Percentiles rank a stretch among this genome's conserved stretches.
These are phyloP conservation scores for Euphorbia celastroides DNA, from an alignment of 441 rosid genomes.

Conservation along the genomic window DNA sequence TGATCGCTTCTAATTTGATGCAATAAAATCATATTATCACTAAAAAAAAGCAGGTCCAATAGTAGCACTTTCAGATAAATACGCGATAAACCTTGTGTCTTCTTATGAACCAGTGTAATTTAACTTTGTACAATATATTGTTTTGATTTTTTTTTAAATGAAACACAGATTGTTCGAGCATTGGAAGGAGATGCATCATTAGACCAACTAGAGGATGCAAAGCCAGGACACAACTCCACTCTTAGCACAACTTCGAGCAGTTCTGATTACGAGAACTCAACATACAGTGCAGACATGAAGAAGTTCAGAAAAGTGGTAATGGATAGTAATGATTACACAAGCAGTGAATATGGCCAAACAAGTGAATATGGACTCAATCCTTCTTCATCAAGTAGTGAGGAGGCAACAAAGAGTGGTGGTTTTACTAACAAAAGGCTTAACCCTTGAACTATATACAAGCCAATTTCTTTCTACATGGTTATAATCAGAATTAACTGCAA, in stretches of 20 bases:
- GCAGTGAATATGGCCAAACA: conserved; percentile 55
- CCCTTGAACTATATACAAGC: not conserved
- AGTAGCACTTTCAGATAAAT: too few relatives aligned
- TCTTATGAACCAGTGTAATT: too few relatives aligned
- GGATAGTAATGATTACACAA: conserved; percentile 37
- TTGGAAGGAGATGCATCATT: conserved; percentile 67
- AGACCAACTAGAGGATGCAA: conserved; percentile 54
- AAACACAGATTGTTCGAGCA: conserved; percentile 69
- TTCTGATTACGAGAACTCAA: conserved; percentile 31
- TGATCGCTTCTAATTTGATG: too few relatives aligned
- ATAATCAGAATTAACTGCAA: too few relatives aligned
- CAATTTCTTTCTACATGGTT: not conserved
- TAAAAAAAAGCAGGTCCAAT: too few relatives aligned
- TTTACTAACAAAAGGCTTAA: conserved; percentile 9
- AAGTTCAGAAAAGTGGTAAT: conserved; percentile 41
- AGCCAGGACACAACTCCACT: conserved; percentile 28
- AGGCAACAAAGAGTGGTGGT: not conserved
- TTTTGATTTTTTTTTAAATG: not conserved
- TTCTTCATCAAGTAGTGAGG: conserved; percentile 50
- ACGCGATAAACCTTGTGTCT: too few relatives aligned
- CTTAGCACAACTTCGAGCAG: conserved; percentile 26
- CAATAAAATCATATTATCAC: too few relatives aligned
- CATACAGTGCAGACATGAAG: conserved; percentile 47
- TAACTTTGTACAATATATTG: too few relatives aligned
- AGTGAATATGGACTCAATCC: conserved; percentile 55